Percentiles rank a stretch among this genome's conserved stretches.
phyloP scores from a whole-genome alignment of 208 protist genomes.

The Histomonas meleagridis region DNA sequence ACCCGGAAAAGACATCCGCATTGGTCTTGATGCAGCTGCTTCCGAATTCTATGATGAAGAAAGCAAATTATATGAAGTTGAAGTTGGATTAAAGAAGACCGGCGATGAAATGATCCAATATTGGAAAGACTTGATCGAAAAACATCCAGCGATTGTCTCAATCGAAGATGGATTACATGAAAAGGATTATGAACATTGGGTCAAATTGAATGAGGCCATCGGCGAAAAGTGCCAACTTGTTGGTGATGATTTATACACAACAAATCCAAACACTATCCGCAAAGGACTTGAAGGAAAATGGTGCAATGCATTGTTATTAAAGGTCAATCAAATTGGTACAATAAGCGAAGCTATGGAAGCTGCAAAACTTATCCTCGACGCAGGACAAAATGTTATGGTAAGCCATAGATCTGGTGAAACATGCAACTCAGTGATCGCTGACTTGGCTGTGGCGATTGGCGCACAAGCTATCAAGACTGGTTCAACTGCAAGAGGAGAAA shows the following conservation, averaged over 20 bases:
- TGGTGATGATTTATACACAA: conserved; percentile 92
- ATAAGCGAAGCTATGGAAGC: conserved; percentile 86
- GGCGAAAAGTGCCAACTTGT: conserved; percentile 69
- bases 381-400: conserved; percentile 69
- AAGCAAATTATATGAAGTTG: conserved; percentile 61
- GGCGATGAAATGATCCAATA: conserved; percentile 42
- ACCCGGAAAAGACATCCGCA: conserved; percentile 68
- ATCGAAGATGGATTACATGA: conserved; percentile 98
- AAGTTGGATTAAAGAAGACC: conserved; percentile 28
- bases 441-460: conserved; percentile 85
- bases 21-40: conserved; percentile 94
- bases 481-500: conserved; percentile 71
- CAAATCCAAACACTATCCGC: conserved; percentile 82
- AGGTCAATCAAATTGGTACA: conserved; percentile 94
- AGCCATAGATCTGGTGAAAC: conserved; percentile 86
- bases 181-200: conserved; percentile 63
- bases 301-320: conserved; percentile 91
- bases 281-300: conserved; percentile 68
- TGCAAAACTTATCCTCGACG: conserved; percentile 60
- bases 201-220: conserved; percentile 38
- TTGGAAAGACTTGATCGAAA: conserved; percentile 41
- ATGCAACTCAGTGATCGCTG: conserved; percentile 92
- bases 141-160: conserved; percentile 63
- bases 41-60: conserved; percentile 86
- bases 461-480: conserved; percentile 94